Conservation (phyloP, 2,329 filamentous ascomycete genomes). For the Gaeumannomyces tritici region DNA sequence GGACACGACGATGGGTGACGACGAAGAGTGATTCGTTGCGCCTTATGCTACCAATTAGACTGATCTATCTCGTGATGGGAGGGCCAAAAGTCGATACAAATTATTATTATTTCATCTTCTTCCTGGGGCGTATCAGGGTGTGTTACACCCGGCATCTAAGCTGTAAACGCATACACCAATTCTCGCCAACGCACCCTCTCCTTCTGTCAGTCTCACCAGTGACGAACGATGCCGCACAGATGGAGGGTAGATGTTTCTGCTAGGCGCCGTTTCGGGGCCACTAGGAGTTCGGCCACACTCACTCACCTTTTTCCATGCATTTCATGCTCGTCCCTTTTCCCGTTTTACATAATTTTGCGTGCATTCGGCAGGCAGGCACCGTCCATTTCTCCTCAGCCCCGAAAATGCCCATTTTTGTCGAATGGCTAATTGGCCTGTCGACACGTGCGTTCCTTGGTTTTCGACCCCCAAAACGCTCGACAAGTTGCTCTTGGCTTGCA, state of each 20-base stretch:
- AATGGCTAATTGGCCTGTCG: neutral
- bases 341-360: neutral
- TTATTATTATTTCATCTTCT: neutral
- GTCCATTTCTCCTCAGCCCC: too few relatives aligned
- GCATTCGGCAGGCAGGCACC: neutral
- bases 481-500: too few relatives aligned
- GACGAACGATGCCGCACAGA: too few relatives aligned
- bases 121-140: too few relatives aligned
- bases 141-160: too few relatives aligned
- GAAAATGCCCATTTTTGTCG: neutral
- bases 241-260: too few relatives aligned
- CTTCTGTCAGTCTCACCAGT: too few relatives aligned
- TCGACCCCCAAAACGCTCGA: too few relatives aligned
- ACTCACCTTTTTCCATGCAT: too few relatives aligned
- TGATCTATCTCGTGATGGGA: neutral
- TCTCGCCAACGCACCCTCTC: too few relatives aligned
- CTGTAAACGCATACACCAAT: too few relatives aligned
- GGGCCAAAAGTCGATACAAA: neutral
- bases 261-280: neutral
- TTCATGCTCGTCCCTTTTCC: too few relatives aligned
- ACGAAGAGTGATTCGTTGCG: conserved; percentile 10
- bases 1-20: conserved; percentile 23
- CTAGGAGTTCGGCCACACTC: neutral
- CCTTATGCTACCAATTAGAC: neutral
- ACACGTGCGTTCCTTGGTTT: neutral